These are phyloP conservation scores for Neonectria magnoliae DNA, from an alignment of 2,329 filamentous ascomycete genomes.

Conservation along the genomic window DNA sequence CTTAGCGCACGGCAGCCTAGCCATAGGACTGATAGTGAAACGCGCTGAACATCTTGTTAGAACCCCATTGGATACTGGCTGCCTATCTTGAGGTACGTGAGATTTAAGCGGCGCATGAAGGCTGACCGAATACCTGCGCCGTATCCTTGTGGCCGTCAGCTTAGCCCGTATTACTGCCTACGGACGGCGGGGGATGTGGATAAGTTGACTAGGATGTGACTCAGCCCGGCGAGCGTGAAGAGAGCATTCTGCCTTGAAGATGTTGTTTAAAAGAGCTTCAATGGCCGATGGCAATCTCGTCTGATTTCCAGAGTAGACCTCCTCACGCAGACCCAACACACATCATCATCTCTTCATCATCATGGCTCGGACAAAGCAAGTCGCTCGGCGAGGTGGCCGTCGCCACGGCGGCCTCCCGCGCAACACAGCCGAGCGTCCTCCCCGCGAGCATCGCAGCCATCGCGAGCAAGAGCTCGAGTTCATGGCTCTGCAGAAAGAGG, in stretches of 20 bases:
- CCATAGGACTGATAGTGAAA: background rate
- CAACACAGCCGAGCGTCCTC: background rate
- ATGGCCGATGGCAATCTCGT: background rate
- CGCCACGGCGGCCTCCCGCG: background rate
- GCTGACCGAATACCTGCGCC: background rate
- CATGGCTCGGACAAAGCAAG: conserved; percentile 33
- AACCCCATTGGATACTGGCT: background rate
- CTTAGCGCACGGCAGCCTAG: background rate
- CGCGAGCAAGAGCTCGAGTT: conserved; percentile 44
- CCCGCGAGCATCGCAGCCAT: conserved; percentile 21
- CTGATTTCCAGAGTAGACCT: background rate
- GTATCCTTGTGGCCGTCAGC: background rate
- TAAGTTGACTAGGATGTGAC: background rate
- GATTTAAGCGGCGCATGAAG: background rate
- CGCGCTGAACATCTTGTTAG: background rate
- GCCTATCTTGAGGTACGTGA: background rate
- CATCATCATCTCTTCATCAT: background rate
- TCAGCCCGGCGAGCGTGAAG: background rate
- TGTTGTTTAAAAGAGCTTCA: background rate
- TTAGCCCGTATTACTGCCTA: background rate
- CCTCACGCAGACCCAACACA: background rate
- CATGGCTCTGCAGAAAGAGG: conserved; percentile 47
- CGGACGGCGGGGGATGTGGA: too few relatives aligned
- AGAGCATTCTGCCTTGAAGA: background rate
- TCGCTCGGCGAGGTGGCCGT: conserved; percentile 20